Percentiles rank a stretch among this genome's conserved stretches.
phyloP scores from a whole-genome alignment of 1,284 basidiomycete species.

The Fomes fomentarius region DNA sequence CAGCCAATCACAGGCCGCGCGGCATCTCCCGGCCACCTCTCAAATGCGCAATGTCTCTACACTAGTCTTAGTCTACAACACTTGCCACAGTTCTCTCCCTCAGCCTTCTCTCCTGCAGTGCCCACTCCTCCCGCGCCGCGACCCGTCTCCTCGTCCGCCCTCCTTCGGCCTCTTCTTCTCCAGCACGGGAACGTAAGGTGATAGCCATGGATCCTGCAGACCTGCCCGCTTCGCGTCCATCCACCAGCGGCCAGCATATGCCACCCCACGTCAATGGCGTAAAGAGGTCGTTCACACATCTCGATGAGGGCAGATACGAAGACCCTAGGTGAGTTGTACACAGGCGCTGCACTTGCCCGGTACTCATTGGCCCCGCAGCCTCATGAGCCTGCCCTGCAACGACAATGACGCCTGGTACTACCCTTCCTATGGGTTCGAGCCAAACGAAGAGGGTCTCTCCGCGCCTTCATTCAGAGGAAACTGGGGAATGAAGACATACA shows the following conservation, averaged over 20 bases:
- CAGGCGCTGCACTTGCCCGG: no score
- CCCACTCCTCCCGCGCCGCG: no score
- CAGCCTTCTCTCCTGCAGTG: no score
- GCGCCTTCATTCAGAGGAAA: slow-evolving; percentile 59
- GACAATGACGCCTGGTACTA: slow-evolving; percentile 81
- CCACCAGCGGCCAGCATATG: slow-evolving; percentile 33
- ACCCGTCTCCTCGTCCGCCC: not conserved
- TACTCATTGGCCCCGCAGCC: slow-evolving; percentile 24
- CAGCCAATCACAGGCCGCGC: slow-evolving; percentile 8
- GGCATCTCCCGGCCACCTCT: slow-evolving; percentile 6
- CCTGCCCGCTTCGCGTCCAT: slow-evolving; percentile 32
- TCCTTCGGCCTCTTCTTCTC: not conserved
- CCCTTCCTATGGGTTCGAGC: slow-evolving; percentile 66
- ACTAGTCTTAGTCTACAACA: no score
- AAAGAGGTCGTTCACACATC: slow-evolving; percentile 30
- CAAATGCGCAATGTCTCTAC: no score
- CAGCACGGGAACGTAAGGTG: slow-evolving; percentile 9
- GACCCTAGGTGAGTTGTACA: slow-evolving; percentile 29
- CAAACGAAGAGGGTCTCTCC: slow-evolving; percentile 51
- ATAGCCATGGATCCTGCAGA: slow-evolving; percentile 20
- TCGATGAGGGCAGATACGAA: slow-evolving; percentile 35
- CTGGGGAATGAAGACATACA: slow-evolving; percentile 76
- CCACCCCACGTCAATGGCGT: slow-evolving; percentile 24
- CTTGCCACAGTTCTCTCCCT: no score
- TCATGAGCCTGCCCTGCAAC: slow-evolving; percentile 50